phyloP scores from a whole-genome alignment of 805 yeast species.

The Zygosaccharomyces pseudorouxii region DNA sequence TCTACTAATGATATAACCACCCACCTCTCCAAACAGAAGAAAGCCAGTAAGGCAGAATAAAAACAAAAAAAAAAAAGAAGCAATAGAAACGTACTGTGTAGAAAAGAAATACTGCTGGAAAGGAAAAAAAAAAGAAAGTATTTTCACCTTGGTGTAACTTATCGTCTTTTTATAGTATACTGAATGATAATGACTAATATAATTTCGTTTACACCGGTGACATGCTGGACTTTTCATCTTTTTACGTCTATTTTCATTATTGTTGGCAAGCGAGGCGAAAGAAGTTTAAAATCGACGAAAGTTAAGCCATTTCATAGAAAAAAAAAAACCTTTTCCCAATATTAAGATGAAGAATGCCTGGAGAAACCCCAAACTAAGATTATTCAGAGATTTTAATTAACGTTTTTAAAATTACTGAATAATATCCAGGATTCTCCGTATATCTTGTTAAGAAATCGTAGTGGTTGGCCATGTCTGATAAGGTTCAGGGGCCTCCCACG shows the following conservation, averaged over 20 bases:
- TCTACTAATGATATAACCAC: conserved; percentile 18
- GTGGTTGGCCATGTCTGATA: conserved; percentile 8
- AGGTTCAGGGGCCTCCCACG: conserved; percentile 13
- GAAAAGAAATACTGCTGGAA: too few relatives aligned
- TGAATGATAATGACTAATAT: not conserved
- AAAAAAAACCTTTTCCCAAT: not conserved
- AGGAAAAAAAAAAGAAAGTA: too few relatives aligned
- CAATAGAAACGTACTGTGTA: too few relatives aligned
- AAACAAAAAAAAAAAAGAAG: conserved; percentile 1
- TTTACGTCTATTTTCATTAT: not conserved
- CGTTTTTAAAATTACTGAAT: not conserved
- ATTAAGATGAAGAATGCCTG: not conserved
- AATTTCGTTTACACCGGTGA: not conserved
- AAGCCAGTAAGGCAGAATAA: conserved; percentile 5
- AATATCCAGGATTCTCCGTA: not conserved
- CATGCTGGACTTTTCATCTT: not conserved
- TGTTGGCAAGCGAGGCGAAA: not conserved
- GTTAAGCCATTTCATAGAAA: not conserved
- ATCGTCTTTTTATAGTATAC: not conserved
- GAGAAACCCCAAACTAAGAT: not conserved
- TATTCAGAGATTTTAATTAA: not conserved
- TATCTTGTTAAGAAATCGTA: not conserved
- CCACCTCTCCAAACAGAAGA: conserved; percentile 19
- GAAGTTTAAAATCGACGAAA: not conserved
- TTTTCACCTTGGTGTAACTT: not conserved